A percentile compares a stretch with the other conserved stretches of the same genome.
These are phyloP conservation scores for Solanum ossicruentum DNA, from an alignment of 257 asterid species.

Conservation along the genomic window DNA sequence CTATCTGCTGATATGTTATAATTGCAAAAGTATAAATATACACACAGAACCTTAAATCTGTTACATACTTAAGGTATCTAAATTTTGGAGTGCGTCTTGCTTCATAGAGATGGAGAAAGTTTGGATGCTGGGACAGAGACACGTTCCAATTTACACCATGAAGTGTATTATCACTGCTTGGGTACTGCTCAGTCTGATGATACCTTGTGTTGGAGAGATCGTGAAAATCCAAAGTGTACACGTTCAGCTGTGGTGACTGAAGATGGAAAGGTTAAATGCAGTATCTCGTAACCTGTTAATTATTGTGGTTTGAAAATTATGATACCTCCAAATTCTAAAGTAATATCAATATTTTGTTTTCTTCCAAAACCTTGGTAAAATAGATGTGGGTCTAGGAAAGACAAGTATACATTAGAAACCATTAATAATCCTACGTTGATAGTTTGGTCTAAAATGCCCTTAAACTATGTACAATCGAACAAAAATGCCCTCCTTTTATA, in stretches of 20 bases:
- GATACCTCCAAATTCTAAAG: neutral
- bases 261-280: constrained; percentile 65
- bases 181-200: constrained; percentile 92
- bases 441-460: neutral
- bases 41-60: neutral
- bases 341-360: neutral
- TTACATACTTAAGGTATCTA: neutral
- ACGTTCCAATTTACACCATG: constrained; percentile 60
- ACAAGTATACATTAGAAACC: neutral
- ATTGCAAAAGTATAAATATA: neutral
- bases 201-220: constrained; percentile 80
- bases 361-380: neutral
- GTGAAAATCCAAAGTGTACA: constrained; percentile 69
- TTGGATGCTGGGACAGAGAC: constrained; percentile 95
- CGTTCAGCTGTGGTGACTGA: constrained; percentile 64
- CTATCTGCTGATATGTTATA: neutral
- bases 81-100: constrained; percentile 5
- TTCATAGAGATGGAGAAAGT: constrained; percentile 57
- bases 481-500: neutral
- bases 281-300: neutral
- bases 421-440: neutral
- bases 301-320: neutral
- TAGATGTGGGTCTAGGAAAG: neutral
- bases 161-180: constrained; percentile 78
- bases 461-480: neutral